Percentiles rank a stretch among this genome's conserved stretches.
phyloP scores from a whole-genome alignment of 176 grass and related monocot genomes.

The Pharus latifolius region DNA sequence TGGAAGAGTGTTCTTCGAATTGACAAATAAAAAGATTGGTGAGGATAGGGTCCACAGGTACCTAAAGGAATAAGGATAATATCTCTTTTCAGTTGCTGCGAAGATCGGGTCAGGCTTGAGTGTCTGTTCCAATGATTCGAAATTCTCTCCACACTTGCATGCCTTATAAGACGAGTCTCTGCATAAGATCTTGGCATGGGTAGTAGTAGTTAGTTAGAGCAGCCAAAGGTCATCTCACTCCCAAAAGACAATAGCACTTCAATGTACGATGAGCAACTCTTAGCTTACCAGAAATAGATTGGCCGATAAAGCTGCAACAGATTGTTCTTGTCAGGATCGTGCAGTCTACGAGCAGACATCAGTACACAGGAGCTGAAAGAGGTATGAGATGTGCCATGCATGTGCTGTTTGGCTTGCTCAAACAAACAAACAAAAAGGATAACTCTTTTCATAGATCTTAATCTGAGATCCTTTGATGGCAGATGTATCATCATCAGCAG shows the following conservation, averaged over 20 bases:
- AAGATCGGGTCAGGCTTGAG: conserved; percentile 48
- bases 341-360: conserved; percentile 17
- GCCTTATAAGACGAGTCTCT: conserved; percentile 39
- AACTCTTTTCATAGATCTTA: conserved; percentile 17
- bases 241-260: conserved; percentile 23
- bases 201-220: conserved; percentile 19
- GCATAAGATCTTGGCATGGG: conserved; percentile 24
- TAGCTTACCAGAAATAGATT: conserved; percentile 15
- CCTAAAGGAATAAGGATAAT: conserved; percentile 90
- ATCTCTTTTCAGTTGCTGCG: conserved; percentile 70
- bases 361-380: conserved; percentile 23
- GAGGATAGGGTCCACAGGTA: conserved; percentile 46
- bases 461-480: conserved; percentile 26
- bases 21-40: conserved; percentile 41
- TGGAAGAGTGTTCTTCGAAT: conserved; percentile 41
- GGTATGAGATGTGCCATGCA: conserved; percentile 16
- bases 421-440: conserved; percentile 11
- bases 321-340: conserved; percentile 10
- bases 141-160: conserved; percentile 36
- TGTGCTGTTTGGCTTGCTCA: conserved; percentile 24
- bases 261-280: background rate
- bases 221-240: conserved; percentile 3
- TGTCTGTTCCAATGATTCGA: conserved; percentile 48
- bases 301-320: conserved; percentile 19
- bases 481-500: conserved; percentile 58